Base-by-base conservation (phyloP, 1,139 yeast species). In the Debaryomycetaceae sp. region DNA sequence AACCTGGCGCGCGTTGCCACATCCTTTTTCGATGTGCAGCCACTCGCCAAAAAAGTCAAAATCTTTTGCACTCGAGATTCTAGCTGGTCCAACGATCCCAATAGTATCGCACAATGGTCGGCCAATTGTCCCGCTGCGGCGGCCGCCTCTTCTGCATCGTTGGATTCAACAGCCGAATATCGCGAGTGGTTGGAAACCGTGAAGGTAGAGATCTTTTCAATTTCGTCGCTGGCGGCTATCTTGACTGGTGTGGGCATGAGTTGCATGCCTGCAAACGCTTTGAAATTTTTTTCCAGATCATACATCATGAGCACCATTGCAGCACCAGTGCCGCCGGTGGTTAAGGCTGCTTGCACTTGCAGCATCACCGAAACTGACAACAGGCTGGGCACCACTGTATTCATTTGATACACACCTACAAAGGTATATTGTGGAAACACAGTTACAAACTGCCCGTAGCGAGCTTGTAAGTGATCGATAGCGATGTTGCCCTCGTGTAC, bases 391-490 rank as follows among this genome's bases (percentile, higher is more conserved):
- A 25, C 34, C 6, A 27, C n/a, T 7, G 35, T 16, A 5, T 32
- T 29, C 2, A 58, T 38, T 10, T 49, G 49, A 36, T 60, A 63
- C 2, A 60, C 25, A 0, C 70, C 70, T 5, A 61, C 39, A 4
- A 61, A 40, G 9, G 39, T 32, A 18, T 45, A 46, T 18, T 50
- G 48, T 1, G 67, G 65, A 9, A 45, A 36, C 1, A 61, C 56
- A 0, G 55, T 46, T 11, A 40, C 35, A 37, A 55, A 53, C 34
- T 61, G 65, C 4, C 43, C 49, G 22, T 47, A 40, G 31, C 66
- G 42, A 21, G 42, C 48, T 13, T 44, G 28, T 22, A 59, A 30
- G 37, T 62, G 60, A 2, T 59, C 35, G 2, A 15, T 24, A 3
- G 7, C n/a, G 21, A 7, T 9, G n/a, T 24, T 11, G 6, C 11